Percentiles rank a stretch among this genome's conserved stretches.
phyloP scores from a whole-genome alignment of 495 filamentous ascomycete genomes.

The Penicillium lagena region DNA sequence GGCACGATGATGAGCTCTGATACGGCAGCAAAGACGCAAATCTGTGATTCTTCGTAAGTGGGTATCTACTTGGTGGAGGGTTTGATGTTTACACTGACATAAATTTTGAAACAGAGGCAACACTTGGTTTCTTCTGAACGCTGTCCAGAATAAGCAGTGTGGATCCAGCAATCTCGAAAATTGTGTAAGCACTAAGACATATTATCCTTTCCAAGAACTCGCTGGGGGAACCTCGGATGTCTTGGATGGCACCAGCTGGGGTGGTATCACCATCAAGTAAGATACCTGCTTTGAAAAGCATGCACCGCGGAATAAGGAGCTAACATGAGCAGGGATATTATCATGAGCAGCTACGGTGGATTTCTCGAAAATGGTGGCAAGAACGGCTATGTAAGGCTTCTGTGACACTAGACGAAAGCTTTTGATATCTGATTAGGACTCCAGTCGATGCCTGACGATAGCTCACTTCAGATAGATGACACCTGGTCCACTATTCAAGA shows the following conservation, averaged over 20 bases:
- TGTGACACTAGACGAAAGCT: too few relatives aligned
- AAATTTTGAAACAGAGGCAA: background rate
- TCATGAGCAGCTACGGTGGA: background rate
- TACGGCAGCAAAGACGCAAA: background rate
- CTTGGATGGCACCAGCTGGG: background rate
- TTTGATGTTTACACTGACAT: background rate
- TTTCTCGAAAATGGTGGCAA: background rate
- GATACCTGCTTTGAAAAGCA: background rate
- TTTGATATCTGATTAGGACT: background rate
- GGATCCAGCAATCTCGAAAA: background rate
- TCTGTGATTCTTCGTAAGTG: background rate
- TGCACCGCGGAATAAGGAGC: too few relatives aligned
- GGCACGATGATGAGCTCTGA: background rate
- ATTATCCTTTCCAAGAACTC: background rate
- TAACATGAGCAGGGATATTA: background rate
- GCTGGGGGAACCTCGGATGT: background rate
- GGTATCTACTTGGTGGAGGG: too few relatives aligned
- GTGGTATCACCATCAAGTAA: background rate
- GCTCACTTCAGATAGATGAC: background rate
- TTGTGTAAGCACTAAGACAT: background rate
- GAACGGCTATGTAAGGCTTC: background rate
- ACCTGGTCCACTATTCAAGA: background rate
- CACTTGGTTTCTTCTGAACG: background rate
- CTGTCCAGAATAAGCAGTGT: background rate
- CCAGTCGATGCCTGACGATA: background rate